Evolutionary conservation across 2,329 filamentous ascomycete species (phyloP).

Genomic region (Trichophaea hybrida): DNA sequence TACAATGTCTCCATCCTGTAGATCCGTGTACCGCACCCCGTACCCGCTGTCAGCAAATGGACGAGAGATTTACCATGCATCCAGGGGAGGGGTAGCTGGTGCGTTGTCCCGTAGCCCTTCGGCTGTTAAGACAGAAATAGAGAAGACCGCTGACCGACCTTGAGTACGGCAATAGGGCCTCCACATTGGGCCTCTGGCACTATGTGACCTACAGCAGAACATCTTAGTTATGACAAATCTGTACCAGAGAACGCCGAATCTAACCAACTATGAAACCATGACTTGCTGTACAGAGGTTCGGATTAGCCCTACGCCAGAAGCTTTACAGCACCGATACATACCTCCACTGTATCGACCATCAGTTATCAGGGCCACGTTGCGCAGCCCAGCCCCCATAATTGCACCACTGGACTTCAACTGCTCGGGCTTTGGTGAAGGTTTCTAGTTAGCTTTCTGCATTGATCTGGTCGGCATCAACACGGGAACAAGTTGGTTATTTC

Average conservation of each 20-base stretch:
- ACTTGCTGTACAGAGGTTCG: slow-evolving; percentile 15
- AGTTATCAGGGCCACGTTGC: slow-evolving; percentile 76
- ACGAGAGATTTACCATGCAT: slow-evolving; percentile 4
- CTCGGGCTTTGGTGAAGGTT: slow-evolving; percentile 44
- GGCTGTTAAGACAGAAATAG: slow-evolving; percentile 2
- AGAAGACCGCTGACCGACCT: slow-evolving; percentile 19
- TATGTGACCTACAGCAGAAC: slow-evolving; percentile 47
- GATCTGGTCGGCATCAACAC: not conserved
- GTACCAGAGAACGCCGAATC: slow-evolving; percentile 13
- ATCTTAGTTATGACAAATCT: slow-evolving; percentile 15
- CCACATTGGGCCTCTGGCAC: slow-evolving; percentile 80
- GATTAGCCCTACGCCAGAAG: not conserved
- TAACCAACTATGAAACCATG: slow-evolving; percentile 76
- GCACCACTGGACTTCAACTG: slow-evolving; percentile 77
- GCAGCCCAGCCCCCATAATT: slow-evolving; percentile 77
- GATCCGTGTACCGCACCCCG: slow-evolving; percentile 17
- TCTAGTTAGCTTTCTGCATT: slow-evolving; percentile 16
- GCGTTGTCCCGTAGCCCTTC: slow-evolving; percentile 2
- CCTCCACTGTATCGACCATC: slow-evolving; percentile 84
- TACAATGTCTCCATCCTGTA: slow-evolving; percentile 57
- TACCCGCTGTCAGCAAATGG: slow-evolving; percentile 17
- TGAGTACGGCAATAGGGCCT: slow-evolving; percentile 72
- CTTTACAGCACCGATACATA: slow-evolving; percentile 31
- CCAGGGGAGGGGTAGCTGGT: slow-evolving; percentile 7
- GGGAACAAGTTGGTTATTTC: not conserved